Conservation (phyloP, 805 yeast species). For the Wilhelminamyces savonicus region DNA sequence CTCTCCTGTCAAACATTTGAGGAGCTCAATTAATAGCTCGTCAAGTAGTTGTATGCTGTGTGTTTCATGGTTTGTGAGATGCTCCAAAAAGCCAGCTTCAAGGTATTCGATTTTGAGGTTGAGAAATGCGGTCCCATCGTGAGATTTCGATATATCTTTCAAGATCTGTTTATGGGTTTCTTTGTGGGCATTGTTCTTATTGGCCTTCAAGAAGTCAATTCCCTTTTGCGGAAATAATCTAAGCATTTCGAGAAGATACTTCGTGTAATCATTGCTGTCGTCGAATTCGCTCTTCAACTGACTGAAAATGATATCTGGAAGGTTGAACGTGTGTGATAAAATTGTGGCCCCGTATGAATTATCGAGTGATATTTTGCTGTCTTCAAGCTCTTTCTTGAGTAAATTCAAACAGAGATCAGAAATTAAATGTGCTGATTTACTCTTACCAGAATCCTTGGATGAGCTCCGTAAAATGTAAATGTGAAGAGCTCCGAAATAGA, state of each 20-base stretch:
- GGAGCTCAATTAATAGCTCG: constrained; percentile 2
- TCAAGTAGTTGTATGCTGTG: constrained; percentile 1
- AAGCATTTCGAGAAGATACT: constrained; percentile 24
- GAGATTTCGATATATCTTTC: constrained; percentile 18
- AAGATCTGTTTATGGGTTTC: constrained; percentile 24
- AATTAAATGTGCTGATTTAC: too few species aligned
- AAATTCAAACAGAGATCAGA: too few species aligned
- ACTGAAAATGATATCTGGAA: constrained; percentile 4
- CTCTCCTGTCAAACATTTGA: neutral
- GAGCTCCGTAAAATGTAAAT: too few species aligned
- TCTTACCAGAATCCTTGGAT: too few species aligned
- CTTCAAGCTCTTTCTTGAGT: too few species aligned
- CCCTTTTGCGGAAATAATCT: constrained; percentile 22
- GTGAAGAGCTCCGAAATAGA: too few species aligned
- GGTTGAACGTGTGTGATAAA: constrained; percentile 1
- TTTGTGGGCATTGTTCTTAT: constrained; percentile 18
- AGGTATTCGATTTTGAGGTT: constrained; percentile 28
- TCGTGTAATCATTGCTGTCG: constrained; percentile 21
- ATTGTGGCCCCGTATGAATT: too few species aligned
- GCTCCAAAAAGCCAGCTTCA: constrained; percentile 22
- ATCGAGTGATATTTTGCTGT: too few species aligned
- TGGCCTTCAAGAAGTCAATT: constrained; percentile 23
- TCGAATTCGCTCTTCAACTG: constrained; percentile 11
- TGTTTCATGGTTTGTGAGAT: constrained; percentile 3
- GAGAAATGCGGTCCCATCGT: constrained; percentile 16